Percentiles rank a stretch among this genome's conserved stretches.
Conservation (phyloP, 202 grass and related monocot species). For the Schoenoplectus triqueter region DNA sequence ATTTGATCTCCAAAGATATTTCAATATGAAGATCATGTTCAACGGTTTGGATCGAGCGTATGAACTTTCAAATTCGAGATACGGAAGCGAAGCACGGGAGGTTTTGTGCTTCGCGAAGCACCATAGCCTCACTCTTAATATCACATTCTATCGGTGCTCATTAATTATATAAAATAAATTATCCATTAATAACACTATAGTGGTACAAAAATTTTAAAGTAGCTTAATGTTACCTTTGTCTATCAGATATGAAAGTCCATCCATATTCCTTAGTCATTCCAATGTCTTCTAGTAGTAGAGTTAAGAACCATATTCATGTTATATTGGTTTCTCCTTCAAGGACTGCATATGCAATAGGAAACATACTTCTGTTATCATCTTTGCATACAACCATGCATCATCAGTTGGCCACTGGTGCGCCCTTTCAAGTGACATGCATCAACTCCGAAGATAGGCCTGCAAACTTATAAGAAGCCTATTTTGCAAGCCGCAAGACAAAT, state of each 20-base stretch:
- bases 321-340: neutral
- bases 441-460: neutral
- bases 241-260: neutral
- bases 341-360: neutral
- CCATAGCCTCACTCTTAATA: too few relatives aligned
- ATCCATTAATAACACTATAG: too few relatives aligned
- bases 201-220: too few relatives aligned
- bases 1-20: too few relatives aligned
- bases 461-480: neutral
- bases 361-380: neutral
- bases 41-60: too few relatives aligned
- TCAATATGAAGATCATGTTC: too few relatives aligned
- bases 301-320: slow-evolving; percentile 5
- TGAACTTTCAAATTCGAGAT: too few relatives aligned
- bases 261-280: neutral
- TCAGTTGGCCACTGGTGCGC: neutral
- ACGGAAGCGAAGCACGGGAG: too few relatives aligned
- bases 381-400: neutral
- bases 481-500: slow-evolving; percentile 5
- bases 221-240: neutral
- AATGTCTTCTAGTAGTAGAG: neutral
- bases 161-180: neutral
- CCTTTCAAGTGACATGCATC: neutral
- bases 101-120: too few relatives aligned
- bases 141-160: neutral